Conservation (phyloP, 2,329 filamentous ascomycete genomes). For the Coniochaeta sp. region DNA sequence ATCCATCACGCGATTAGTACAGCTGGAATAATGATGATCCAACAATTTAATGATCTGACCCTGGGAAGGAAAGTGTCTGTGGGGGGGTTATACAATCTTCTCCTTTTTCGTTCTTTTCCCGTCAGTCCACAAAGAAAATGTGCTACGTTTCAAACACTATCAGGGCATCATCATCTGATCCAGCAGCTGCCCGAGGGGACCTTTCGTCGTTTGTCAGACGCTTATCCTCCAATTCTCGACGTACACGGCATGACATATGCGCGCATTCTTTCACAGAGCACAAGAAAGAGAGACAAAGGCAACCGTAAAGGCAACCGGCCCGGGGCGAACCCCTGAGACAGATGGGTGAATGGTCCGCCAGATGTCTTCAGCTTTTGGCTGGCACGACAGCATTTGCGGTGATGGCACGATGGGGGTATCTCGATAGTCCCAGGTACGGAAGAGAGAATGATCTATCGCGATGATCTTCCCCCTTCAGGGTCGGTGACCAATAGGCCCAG, state of each 20-base stretch:
- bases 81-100: background rate
- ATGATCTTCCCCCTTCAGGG: background rate
- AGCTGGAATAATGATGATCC: background rate
- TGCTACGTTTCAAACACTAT: background rate
- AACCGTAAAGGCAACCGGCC: background rate
- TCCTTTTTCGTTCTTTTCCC: too few relatives aligned
- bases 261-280: too few relatives aligned
- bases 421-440: background rate
- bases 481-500: background rate
- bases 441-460: background rate
- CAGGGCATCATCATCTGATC: background rate
- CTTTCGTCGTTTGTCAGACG: background rate
- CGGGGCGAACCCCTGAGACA: background rate
- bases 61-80: background rate
- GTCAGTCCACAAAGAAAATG: too few relatives aligned
- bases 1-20: too few relatives aligned
- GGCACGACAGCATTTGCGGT: too few relatives aligned
- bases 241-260: constrained; percentile 1
- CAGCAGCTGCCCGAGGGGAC: background rate
- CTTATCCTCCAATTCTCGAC: background rate
- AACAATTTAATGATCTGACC: background rate
- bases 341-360: background rate
- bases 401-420: too few relatives aligned
- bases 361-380: too few relatives aligned
- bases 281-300: too few relatives aligned